Conservation (phyloP, 1,284 basidiomycete genomes). For the Phlebopus sp. region DNA sequence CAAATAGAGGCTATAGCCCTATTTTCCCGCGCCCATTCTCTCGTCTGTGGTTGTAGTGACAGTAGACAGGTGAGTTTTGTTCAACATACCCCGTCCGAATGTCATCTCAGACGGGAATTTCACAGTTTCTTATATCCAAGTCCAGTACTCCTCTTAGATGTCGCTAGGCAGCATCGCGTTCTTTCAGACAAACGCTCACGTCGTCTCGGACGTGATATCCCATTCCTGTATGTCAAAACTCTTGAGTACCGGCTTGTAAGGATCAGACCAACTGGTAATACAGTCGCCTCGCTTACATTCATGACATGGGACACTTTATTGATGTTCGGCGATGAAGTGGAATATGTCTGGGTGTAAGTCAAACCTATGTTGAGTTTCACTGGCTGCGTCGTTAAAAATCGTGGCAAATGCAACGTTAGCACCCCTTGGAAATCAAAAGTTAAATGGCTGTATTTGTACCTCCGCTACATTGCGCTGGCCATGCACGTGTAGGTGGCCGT, state of each 20-base stretch:
- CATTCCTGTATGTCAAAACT: not conserved
- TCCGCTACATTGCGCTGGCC: not conserved
- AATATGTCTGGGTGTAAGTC: conserved; percentile 6
- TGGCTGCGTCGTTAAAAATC: not conserved
- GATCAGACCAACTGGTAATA: not conserved
- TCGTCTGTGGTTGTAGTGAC: no score
- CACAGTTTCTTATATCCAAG: no score
- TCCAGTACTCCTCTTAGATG: not conserved
- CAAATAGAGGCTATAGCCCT: no score
- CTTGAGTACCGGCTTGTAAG: not conserved
- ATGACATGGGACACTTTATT: conserved; percentile 5
- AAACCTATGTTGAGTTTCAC: not conserved
- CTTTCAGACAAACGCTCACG: not conserved
- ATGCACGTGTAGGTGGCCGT: not conserved
- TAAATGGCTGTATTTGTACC: conserved; percentile 8
- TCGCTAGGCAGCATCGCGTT: not conserved
- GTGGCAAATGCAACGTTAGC: not conserved
- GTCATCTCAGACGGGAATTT: no score
- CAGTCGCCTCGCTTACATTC: conserved; percentile 3
- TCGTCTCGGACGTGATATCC: not conserved
- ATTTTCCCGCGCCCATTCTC: no score
- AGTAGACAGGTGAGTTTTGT: no score
- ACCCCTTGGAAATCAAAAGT: conserved; percentile 4
- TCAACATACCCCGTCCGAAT: no score
- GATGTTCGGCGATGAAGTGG: conserved; percentile 2